Evolutionary conservation across 192 early-diverging fungal genomes (phyloP).

Genomic region (Mortierella hygrophila): DNA sequence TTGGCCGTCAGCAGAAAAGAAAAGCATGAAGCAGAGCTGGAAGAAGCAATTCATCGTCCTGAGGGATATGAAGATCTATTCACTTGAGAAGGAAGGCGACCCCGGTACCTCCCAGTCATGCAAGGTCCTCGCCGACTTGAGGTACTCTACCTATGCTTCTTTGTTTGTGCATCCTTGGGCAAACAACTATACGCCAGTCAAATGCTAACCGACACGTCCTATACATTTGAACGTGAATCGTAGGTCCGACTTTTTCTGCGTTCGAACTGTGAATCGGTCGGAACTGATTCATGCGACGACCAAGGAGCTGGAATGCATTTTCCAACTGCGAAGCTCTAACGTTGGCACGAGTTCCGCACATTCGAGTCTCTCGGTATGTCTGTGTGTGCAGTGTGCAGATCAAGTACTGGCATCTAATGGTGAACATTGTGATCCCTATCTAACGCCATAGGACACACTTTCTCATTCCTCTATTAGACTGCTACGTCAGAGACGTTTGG

Average conservation of each 20-base stretch:
- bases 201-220: neutral
- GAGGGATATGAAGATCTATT: slow-evolving; percentile 44
- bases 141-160: slow-evolving; percentile 5
- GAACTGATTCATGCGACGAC: slow-evolving; percentile 48
- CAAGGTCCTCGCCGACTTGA: slow-evolving; percentile 40
- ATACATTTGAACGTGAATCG: neutral
- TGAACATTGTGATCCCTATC: neutral
- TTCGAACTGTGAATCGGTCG: slow-evolving; percentile 47
- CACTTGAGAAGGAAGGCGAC: slow-evolving; percentile 47
- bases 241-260: slow-evolving; percentile 54
- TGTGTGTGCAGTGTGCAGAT: neutral
- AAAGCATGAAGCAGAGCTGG: slow-evolving; percentile 38
- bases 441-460: neutral
- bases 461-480: slow-evolving; percentile 11
- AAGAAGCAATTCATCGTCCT: slow-evolving; percentile 52
- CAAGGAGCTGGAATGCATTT: slow-evolving; percentile 53
- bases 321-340: slow-evolving; percentile 53
- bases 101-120: slow-evolving; percentile 20
- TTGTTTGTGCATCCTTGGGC: neutral
- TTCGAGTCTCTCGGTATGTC: slow-evolving; percentile 40
- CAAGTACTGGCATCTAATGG: neutral
- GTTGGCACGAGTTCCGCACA: slow-evolving; percentile 30
- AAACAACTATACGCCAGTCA: neutral
- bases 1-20: slow-evolving; percentile 45
- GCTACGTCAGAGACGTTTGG: slow-evolving; percentile 29